Percentiles rank a stretch among this genome's conserved stretches.
Conservation (phyloP, 495 filamentous ascomycete genomes). For the Penicillium ochrochloron region DNA sequence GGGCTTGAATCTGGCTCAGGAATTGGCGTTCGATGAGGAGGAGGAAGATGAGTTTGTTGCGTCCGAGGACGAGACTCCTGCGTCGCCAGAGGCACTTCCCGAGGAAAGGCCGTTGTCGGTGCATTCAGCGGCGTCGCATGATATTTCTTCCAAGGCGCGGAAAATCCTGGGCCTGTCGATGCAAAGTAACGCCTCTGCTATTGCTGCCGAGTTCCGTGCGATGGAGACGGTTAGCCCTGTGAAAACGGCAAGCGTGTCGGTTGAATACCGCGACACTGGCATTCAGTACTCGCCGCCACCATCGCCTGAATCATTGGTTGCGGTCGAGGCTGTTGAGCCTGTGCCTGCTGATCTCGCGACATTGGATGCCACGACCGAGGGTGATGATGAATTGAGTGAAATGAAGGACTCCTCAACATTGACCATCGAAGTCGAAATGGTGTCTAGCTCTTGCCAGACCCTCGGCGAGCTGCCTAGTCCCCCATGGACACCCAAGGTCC, state of each 20-base stretch:
- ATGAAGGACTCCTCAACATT: conserved; percentile 38
- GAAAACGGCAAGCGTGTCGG: conserved; percentile 18
- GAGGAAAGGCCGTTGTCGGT: conserved; percentile 53
- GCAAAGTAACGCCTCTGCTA: conserved; percentile 33
- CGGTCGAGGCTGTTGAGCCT: conserved; percentile 5
- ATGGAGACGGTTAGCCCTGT: conserved; percentile 22
- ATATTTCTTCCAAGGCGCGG: conserved; percentile 51
- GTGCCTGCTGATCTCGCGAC: background rate
- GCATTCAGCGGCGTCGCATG: conserved; percentile 46
- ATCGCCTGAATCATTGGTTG: conserved; percentile 60
- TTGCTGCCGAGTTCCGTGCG: conserved; percentile 28
- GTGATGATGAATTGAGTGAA: conserved; percentile 14
- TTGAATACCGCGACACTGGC: conserved; percentile 70
- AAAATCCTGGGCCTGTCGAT: conserved; percentile 54
- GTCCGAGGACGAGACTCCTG: conserved; percentile 36
- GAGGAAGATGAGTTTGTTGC: conserved; percentile 56
- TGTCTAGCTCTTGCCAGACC: conserved; percentile 75
- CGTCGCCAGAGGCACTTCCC: conserved; percentile 48
- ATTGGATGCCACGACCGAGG: background rate
- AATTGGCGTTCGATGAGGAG: conserved; percentile 82
- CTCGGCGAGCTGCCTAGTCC: conserved; percentile 67
- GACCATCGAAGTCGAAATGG: conserved; percentile 56
- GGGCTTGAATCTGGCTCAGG: conserved; percentile 83
- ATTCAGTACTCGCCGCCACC: conserved; percentile 82
- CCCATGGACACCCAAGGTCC: conserved; percentile 66